Base-by-base conservation (phyloP, 176 grass and related monocot species). In the Avena atlantica region DNA sequence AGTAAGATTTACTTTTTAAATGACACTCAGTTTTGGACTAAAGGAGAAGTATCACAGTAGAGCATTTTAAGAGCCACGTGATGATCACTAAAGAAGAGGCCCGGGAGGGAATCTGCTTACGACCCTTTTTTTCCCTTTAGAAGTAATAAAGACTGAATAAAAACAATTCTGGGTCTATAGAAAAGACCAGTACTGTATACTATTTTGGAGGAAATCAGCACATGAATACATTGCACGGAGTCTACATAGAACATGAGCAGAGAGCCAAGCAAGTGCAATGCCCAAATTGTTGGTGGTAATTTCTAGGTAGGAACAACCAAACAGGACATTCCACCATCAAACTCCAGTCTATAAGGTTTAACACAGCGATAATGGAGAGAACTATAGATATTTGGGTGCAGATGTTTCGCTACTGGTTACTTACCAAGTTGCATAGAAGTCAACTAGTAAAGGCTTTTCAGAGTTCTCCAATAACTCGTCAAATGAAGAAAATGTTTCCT, bases 341-440 rank as follows among this genome's bases (percentile, higher is more conserved):
- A 87, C 47, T 70, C 20, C 3, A 8, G 9, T 49, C 36, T 55
- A 13, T 73, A 60, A 66, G 27, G 52, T 42, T 17, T 86, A 85
- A 71, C 49, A 66, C 19, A 36, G 10, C 20, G 3, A 70, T 50
- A 21, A 37, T 60, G 36, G 10, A 42, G 25, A 27, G 9, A 77
- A 82, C 14, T 37, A 81, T 15, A 65, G 57, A 65, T 63, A 72
- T 63, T 14, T 83, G 36, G 17, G n/a, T 76, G 6, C 8, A 78
- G 2, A 1, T 64, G 16, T 19, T 87, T 64, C 24, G 36, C 23
- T 37, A 59, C 17, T 51, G 42, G 37, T 52, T n/a, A 3, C 87
- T 78, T 91, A 99, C 94, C 97, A 99, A 83, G 94, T 99, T 65
- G 97, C 97, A 87, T 96, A 99, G 70, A 99, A 99, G 42, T 99